Evolutionary conservation across 768 basidiomycete species (phyloP), one percentile per base, ranked within the genome.

Genomic region (Trametes elegans): DNA sequence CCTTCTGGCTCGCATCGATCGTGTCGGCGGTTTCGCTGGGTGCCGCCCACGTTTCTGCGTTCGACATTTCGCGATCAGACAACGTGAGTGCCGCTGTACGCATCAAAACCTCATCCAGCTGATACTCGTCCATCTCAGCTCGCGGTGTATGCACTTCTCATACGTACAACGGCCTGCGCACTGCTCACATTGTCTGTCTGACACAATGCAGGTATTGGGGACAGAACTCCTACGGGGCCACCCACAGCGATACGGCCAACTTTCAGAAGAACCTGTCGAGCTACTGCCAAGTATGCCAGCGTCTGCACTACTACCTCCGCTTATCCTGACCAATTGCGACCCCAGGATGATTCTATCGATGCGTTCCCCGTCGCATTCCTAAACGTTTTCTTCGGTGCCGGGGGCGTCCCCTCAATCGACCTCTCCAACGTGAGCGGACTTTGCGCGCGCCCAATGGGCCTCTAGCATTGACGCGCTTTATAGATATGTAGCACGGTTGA

Each of bases 401-500:
- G 81, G 7, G 79, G 78, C 49, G 63, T 79, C 7, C 86, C 85
- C 3, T 76, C 79, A 9, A 73, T 88, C 55, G 73, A 88, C 67
- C 66, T 88, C 32, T 76, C 84, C 36, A 85, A 85, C 62, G 85
- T 80, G 53, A 59, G 73, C 40, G 6, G 40, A 5, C n/a, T 24
- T 40, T 5, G 29, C 16, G 18, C 21, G 16, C 1, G 21, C 23
- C 10, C 11, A 5, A 24, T n/a, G 42, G 35, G 23, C 28, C 13
- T 23, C 7, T 48, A 8, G 52, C 23, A 10, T 44, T 35, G 5
- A 24, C 41, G 16, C 23, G n/a, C 28, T n/a, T 2, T 23, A 13
- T 48, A 88, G 84, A 85, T 73, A n/a, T 88, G 87, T 70, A 88
- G 81, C 64, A 73, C 74, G 13, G 74, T 66, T 5, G 74, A 80